Base-by-base conservation (phyloP, 495 filamentous ascomycete species). In the Aspergillus funiculosus region DNA sequence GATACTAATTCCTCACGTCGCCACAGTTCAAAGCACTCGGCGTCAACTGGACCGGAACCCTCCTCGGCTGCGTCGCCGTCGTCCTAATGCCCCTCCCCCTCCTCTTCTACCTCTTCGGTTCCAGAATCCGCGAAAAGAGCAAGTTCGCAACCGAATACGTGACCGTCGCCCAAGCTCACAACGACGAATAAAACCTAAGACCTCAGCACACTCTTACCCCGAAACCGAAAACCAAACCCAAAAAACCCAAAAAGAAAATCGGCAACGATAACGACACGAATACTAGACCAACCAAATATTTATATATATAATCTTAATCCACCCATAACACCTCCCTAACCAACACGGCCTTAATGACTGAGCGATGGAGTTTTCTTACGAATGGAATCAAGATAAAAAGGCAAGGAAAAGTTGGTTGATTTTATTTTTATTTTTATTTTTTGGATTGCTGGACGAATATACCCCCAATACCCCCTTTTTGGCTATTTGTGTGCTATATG, bases 81-180 rank as follows among this genome's bases (percentile, higher is more conserved):
- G 46, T 72, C 1, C 65, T 92, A 24, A 75, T 87, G 11, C 87
- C 86, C 0, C 82, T 91, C 32, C 87, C 88, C 1, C 61, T 91
- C n/a, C 58, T 78, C 24, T 90, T 94, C 58, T 83, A 63, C 32
- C 43, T 65, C 27, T 82, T 76, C 47, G 87, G 86, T 7, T 72
- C 66, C 43, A 76, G 66, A 53, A 81, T 90, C 31, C 71, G 86
- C 18, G 66, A 67, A 37, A 80, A 71, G 67, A 87, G 81, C 61
- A 68, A 73, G 43, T 89, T 80, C 62, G 85, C 85, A 4, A 51
- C 40, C 4, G 52, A 50, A 43, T 61, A 54, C 14, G 14, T 52
- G 7, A 47, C 50, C 20, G 40, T 46, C 19, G 43, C 30, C 7
- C 39, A 51, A 34, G 54, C 47, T 8, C 49, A 58, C 30, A 38